Conservation (phyloP, 352 stramenopile species). For the Globisporangium uncinulatum region DNA sequence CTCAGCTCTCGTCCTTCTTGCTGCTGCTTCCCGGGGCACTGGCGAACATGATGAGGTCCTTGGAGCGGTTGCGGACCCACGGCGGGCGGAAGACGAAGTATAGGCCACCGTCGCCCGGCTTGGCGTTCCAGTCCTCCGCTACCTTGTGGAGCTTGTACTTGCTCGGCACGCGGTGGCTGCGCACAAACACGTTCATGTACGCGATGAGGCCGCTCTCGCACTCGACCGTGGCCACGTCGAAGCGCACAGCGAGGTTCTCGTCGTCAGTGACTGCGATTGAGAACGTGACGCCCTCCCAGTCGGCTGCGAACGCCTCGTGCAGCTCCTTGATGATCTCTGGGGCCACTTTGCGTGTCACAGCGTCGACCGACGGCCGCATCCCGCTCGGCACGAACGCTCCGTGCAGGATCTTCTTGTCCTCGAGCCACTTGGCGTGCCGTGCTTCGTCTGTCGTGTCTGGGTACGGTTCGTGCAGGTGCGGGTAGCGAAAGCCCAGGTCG, state of each 20-base stretch:
- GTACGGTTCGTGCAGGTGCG: slow-evolving; percentile 66
- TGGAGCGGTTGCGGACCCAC: slow-evolving; percentile 60
- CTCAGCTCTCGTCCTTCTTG: background rate
- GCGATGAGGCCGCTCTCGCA: slow-evolving; percentile 56
- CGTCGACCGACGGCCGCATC: slow-evolving; percentile 40
- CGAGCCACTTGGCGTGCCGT: slow-evolving; percentile 51
- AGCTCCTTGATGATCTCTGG: slow-evolving; percentile 73
- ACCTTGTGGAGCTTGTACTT: slow-evolving; percentile 79
- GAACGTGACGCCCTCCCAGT: slow-evolving; percentile 62
- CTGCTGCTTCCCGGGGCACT: slow-evolving; percentile 9
- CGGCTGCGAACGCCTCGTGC: slow-evolving; percentile 41
- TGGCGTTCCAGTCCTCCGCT: slow-evolving; percentile 75
- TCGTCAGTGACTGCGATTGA: slow-evolving; percentile 47
- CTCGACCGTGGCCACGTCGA: slow-evolving; percentile 38
- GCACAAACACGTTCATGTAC: slow-evolving; percentile 82
- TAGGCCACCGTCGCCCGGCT: slow-evolving; percentile 46
- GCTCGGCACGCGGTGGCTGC: slow-evolving; percentile 51
- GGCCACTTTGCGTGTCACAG: slow-evolving; percentile 56
- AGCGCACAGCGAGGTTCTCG: slow-evolving; percentile 60
- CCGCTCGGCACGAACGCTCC: slow-evolving; percentile 62
- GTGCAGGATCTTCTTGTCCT: slow-evolving; percentile 72
- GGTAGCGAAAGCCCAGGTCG: slow-evolving; percentile 42
- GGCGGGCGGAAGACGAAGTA: slow-evolving; percentile 60
- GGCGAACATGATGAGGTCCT: slow-evolving; percentile 42
- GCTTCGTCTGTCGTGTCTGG: slow-evolving; percentile 45